These are phyloP conservation scores for Acanthamoeba sp. DNA, from an alignment of 208 protist species.

Conservation along the genomic window DNA sequence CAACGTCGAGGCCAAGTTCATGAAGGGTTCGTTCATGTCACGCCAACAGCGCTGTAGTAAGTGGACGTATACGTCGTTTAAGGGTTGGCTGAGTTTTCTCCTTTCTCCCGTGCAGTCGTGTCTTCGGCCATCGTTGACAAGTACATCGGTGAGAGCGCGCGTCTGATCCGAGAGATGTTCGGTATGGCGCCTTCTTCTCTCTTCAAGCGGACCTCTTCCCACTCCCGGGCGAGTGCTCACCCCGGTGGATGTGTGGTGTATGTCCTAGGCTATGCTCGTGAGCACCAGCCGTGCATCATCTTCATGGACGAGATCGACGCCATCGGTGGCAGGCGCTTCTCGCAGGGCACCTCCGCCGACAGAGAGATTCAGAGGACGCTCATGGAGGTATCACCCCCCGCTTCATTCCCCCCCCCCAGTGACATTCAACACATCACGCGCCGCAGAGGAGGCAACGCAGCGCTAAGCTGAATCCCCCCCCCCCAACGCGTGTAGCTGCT, in stretches of 20 bases:
- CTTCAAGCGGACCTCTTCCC: too few species aligned
- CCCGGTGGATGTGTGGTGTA: too few species aligned
- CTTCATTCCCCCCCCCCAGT: neutral
- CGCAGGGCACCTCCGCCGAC: constrained; percentile 98
- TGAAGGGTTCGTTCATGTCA: constrained; percentile 91
- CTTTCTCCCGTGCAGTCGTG: constrained; percentile 90
- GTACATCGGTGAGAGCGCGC: constrained; percentile 99
- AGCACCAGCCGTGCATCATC: constrained; percentile 99
- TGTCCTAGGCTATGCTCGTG: constrained; percentile 89
- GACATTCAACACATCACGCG: constrained; percentile 95
- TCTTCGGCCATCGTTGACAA: constrained; percentile 99
- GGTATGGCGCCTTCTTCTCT: constrained; percentile 87
- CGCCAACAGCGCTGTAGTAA: neutral
- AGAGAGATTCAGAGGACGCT: constrained; percentile 99
- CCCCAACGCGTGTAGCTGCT: constrained; percentile 97
- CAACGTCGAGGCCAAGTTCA: constrained; percentile 98
- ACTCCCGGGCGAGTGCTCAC: neutral
- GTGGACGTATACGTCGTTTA: too few species aligned
- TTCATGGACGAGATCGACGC: constrained; percentile 99
- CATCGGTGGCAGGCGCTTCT: constrained; percentile 98
- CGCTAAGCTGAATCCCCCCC: neutral
- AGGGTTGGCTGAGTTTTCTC: too few species aligned
- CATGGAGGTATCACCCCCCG: constrained; percentile 93
- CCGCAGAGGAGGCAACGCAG: too few species aligned
- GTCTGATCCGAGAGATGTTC: constrained; percentile 99